Conservation (phyloP, 805 yeast genomes). For the Saturnispora quitensis region DNA sequence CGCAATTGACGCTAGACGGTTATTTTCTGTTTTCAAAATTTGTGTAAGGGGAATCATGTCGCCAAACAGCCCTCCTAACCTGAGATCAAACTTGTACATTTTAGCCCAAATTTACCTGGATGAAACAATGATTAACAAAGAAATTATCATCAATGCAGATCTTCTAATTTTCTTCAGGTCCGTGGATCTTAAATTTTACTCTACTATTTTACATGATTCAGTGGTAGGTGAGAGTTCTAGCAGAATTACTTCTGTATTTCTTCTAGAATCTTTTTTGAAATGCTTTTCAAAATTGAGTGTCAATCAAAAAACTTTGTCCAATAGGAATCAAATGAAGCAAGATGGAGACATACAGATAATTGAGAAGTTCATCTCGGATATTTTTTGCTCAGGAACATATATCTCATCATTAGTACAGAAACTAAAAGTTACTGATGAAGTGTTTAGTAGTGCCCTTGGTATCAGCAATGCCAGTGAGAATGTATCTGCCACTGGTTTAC, state of each 20-base stretch:
- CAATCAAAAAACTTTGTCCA: neutral
- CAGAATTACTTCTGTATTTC: slow-evolving; percentile 64
- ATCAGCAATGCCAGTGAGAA: slow-evolving; percentile 10
- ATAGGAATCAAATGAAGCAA: neutral
- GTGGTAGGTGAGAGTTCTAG: slow-evolving; percentile 69
- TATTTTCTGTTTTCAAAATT: slow-evolving; percentile 63
- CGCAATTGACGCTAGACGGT: slow-evolving; percentile 37
- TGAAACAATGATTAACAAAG: slow-evolving; percentile 35
- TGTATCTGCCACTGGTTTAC: slow-evolving; percentile 41
- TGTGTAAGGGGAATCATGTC: slow-evolving; percentile 66
- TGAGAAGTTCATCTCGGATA: slow-evolving; percentile 48
- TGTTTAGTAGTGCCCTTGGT: slow-evolving; percentile 33
- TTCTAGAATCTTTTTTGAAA: slow-evolving; percentile 44
- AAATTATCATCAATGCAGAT: slow-evolving; percentile 32
- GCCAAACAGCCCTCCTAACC: slow-evolving; percentile 53
- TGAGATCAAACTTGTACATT: slow-evolving; percentile 75
- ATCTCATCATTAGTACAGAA: slow-evolving; percentile 57
- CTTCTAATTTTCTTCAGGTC: slow-evolving; percentile 47
- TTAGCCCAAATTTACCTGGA: slow-evolving; percentile 58
- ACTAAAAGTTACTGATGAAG: slow-evolving; percentile 59
- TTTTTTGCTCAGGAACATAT: slow-evolving; percentile 56
- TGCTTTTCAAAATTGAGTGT: slow-evolving; percentile 34
- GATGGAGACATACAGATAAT: slow-evolving; percentile 41
- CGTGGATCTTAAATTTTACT: slow-evolving; percentile 51
- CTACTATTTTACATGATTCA: slow-evolving; percentile 66